Base-by-base conservation (phyloP, 805 yeast genomes). In the Martiniozyma abietophila region DNA sequence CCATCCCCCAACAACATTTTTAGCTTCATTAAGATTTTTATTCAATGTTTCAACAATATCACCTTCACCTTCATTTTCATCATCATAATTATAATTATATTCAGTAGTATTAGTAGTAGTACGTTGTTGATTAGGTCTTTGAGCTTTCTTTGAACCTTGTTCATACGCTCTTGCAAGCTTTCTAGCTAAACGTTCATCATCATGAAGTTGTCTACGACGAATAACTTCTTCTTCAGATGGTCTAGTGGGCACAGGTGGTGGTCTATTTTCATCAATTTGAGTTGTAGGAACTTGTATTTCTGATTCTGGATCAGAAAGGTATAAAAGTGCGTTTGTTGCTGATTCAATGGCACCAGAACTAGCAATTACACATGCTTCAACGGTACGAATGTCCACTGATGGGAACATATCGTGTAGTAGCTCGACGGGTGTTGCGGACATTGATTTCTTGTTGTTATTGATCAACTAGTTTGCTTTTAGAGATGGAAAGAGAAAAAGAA, bases 361-460 rank as follows among this genome's bases (percentile, higher is more conserved):
- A 3, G 97, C 97, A 52, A 92, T 82, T 37, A 88, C 63, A 1
- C 84, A 78, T 19, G 94, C 86, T 35, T 76, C 74, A 42, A 84
- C 65, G 47, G 76, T 71, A 41, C 75, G 71, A 20, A 71, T 80
- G 27, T 85, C 95, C 17, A 76, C 58, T 12, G 64, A 61, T 1
- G 98, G 97, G 55, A 89, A 89, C 0, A 96, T 96, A 16, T 84
- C 95, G 46, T 68, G 65, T 42, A 89, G 65, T 27, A 83, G 35
- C n/a, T 35, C 31, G 8, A 40, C 25, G 4, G 31, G 24, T 21
- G 65, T 61, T 16, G 84, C 80, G 5, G 81, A 69, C 19, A 67
- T 55, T 6, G 92, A 92, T 45, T 89, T 67, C 18, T 61, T 51
- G 11, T 21, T 21, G 24, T 21, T 21, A 11, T 11, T 21, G 10